Evolutionary conservation across 208 protist genomes (phyloP).

Genomic region (Borovskyia barvae): DNA sequence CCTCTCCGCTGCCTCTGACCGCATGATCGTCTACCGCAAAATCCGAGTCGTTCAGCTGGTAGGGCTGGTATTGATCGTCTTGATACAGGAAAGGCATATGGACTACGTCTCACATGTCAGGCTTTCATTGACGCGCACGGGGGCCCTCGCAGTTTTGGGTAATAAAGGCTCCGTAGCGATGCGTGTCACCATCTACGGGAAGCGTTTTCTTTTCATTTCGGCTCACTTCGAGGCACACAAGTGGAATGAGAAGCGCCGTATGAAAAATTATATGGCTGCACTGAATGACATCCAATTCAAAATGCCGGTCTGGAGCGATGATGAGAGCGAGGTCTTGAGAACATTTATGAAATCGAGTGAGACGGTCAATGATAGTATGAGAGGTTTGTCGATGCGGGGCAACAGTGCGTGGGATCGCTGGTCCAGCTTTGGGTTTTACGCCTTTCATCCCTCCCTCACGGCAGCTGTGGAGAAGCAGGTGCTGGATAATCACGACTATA

Average conservation of each 20-base stretch:
- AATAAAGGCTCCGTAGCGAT: slow-evolving; percentile 91
- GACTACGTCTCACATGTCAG: slow-evolving; percentile 72
- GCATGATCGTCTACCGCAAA: slow-evolving; percentile 49
- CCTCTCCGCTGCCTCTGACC: slow-evolving; percentile 39
- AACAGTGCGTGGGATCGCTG: slow-evolving; percentile 45
- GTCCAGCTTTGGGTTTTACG: slow-evolving; percentile 25
- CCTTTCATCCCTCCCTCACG: slow-evolving; percentile 22
- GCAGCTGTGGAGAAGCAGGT: slow-evolving; percentile 38
- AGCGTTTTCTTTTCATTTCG: slow-evolving; percentile 87
- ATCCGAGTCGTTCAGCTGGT: slow-evolving; percentile 77
- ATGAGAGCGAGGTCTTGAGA: slow-evolving; percentile 70
- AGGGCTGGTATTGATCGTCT: slow-evolving; percentile 72
- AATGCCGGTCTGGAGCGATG: slow-evolving; percentile 51
- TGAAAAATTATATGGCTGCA: slow-evolving; percentile 69
- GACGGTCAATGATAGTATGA: slow-evolving; percentile 1
- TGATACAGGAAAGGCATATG: slow-evolving; percentile 48
- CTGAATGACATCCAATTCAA: slow-evolving; percentile 68
- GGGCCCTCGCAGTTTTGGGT: slow-evolving; percentile 70
- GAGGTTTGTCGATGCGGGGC: slow-evolving; percentile 14
- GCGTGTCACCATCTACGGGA: slow-evolving; percentile 84
- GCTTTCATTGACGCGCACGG: slow-evolving; percentile 70
- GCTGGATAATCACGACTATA: slow-evolving; percentile 85
- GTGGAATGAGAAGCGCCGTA: slow-evolving; percentile 73
- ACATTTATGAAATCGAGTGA: slow-evolving; percentile 47
- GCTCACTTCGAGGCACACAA: slow-evolving; percentile 92